Evolutionary conservation across 108 stramenopile genomes (phyloP).

Genomic region (Cyclotella sp.): DNA sequence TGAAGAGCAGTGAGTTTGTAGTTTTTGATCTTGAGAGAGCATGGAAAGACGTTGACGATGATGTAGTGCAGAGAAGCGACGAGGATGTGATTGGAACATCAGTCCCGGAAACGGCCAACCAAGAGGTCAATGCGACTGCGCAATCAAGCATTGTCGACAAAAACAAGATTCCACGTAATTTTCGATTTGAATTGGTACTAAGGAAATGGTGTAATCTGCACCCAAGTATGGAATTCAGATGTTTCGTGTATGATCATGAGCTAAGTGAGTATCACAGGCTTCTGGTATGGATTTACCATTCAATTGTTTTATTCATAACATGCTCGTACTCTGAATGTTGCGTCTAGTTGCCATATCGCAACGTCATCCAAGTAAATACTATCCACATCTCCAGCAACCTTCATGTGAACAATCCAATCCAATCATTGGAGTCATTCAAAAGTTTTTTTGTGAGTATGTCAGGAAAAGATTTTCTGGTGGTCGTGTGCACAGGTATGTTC

Average conservation of each 20-base stretch:
- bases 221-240: constrained; percentile 95
- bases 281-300: neutral
- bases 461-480: constrained; percentile 52
- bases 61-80: neutral
- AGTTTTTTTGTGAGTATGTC: constrained; percentile 64
- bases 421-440: constrained; percentile 9
- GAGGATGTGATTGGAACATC: neutral
- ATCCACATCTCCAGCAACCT: constrained; percentile 59
- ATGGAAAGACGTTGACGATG: constrained; percentile 53
- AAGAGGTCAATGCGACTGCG: neutral
- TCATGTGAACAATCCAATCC: constrained; percentile 37
- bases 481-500: constrained; percentile 55
- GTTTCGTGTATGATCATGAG: constrained; percentile 80
- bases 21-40: constrained; percentile 87
- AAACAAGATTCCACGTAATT: neutral
- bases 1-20: constrained; percentile 94
- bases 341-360: constrained; percentile 69
- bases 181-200: constrained; percentile 71
- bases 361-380: constrained; percentile 76
- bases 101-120: neutral
- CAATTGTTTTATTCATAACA: neutral
- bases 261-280: constrained; percentile 26
- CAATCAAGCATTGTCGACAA: neutral
- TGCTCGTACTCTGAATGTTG: neutral
- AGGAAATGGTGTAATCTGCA: constrained; percentile 95